Conservation (phyloP, 345 rosid genomes). For the Syzygium aqueum region DNA sequence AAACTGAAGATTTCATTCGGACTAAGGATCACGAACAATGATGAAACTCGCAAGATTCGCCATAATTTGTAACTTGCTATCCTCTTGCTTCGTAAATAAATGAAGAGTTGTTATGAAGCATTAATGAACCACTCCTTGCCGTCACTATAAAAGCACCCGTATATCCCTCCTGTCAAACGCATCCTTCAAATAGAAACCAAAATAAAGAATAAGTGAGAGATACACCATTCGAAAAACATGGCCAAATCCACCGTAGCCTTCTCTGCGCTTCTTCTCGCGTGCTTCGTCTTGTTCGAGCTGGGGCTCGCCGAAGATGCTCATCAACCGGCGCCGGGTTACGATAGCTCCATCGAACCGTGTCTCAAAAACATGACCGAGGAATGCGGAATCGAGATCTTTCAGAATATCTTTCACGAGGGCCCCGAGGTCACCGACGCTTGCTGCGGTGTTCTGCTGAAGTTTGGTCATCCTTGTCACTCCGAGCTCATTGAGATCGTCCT, state of each 20-base stretch:
- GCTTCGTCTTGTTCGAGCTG: neutral
- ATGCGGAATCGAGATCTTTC: neutral
- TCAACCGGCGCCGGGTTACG: neutral
- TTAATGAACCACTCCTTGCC: neutral
- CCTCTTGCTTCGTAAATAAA: neutral
- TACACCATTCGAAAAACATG: neutral
- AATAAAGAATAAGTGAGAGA: neutral
- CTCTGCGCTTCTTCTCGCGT: neutral
- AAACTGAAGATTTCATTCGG: neutral
- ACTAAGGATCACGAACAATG: neutral
- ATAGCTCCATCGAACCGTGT: neutral
- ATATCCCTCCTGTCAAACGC: neutral
- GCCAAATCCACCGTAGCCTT: neutral
- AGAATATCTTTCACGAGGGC: neutral
- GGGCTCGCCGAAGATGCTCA: neutral
- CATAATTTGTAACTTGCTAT: too few species aligned
- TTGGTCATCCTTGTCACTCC: neutral
- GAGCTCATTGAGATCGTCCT: neutral
- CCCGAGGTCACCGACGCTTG: neutral
- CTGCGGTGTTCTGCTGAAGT: neutral
- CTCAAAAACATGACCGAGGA: neutral
- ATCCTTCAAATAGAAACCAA: neutral
- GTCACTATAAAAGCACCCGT: neutral
- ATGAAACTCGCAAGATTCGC: neutral
- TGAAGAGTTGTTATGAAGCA: neutral